Conservation (phyloP, 495 filamentous ascomycete species). For the Geopyxis carbonaria region DNA sequence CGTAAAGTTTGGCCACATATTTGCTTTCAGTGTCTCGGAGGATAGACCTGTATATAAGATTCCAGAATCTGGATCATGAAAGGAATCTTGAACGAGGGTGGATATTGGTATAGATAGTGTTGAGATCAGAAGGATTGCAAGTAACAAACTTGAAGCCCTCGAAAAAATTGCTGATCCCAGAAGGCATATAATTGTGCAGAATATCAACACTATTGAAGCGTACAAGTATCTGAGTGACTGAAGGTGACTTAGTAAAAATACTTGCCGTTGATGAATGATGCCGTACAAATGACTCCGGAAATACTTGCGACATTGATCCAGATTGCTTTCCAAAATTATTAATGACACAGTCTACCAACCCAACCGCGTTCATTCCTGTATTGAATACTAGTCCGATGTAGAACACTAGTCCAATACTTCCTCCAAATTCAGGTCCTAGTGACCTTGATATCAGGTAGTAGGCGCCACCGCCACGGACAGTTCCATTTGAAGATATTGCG, state of each 20-base stretch:
- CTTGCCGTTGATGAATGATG: background rate
- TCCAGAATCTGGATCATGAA: slow-evolving; percentile 39
- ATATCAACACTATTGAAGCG: slow-evolving; percentile 49
- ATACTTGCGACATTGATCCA: slow-evolving; percentile 41
- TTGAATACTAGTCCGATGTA: slow-evolving; percentile 74
- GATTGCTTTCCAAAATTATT: slow-evolving; percentile 51
- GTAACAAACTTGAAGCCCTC: slow-evolving; percentile 61
- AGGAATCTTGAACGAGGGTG: slow-evolving; percentile 47
- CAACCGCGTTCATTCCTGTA: slow-evolving; percentile 77
- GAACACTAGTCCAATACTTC: slow-evolving; percentile 81
- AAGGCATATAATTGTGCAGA: slow-evolving; percentile 64
- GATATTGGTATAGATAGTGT: slow-evolving; percentile 74
- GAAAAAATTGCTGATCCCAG: slow-evolving; percentile 69
- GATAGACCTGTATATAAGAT: slow-evolving; percentile 65
- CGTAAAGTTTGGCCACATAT: slow-evolving; percentile 52
- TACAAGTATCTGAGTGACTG: slow-evolving; percentile 66
- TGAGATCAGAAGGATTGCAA: slow-evolving; percentile 52
- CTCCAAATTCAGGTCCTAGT: slow-evolving; percentile 75
- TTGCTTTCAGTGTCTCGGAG: slow-evolving; percentile 47
- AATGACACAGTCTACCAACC: slow-evolving; percentile 65
- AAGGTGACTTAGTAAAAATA: background rate
- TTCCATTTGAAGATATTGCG: slow-evolving; percentile 79
- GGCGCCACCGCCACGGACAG: slow-evolving; percentile 71
- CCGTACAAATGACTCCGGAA: slow-evolving; percentile 43
- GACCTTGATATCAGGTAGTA: slow-evolving; percentile 82